Percentiles rank a stretch among this genome's conserved stretches.
Evolutionary conservation across 768 basidiomycete species (phyloP).

Genomic region (Tephrocybe sp.): DNA sequence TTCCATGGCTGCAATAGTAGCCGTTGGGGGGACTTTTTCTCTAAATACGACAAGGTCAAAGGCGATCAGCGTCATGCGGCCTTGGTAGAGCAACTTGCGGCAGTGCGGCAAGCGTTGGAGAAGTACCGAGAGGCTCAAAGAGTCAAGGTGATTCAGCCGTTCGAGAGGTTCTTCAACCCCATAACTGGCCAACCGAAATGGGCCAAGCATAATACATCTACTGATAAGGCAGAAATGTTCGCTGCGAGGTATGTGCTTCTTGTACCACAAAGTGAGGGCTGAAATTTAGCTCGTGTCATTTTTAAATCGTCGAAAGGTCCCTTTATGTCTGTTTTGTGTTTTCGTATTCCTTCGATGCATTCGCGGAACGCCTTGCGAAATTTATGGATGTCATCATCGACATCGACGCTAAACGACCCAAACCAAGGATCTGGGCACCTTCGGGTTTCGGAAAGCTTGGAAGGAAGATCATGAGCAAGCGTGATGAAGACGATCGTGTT

Average conservation of each 20-base stretch:
- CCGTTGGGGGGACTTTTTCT: constrained; percentile 32
- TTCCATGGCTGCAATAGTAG: constrained; percentile 32
- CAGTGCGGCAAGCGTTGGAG: constrained; percentile 24
- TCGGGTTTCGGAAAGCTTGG: constrained; percentile 37
- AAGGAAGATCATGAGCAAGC: constrained; percentile 28
- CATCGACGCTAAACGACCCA: constrained; percentile 32
- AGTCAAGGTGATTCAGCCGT: constrained; percentile 36
- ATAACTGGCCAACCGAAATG: constrained; percentile 25
- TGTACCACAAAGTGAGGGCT: too few species aligned
- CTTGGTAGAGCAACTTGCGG: constrained; percentile 22
- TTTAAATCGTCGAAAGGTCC: constrained; percentile 25
- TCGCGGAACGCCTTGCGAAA: constrained; percentile 31
- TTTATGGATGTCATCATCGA: constrained; percentile 30
- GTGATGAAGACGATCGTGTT: constrained; percentile 21
- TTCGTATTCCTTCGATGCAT: constrained; percentile 38
- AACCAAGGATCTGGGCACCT: constrained; percentile 39
- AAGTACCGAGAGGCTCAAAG: constrained; percentile 34
- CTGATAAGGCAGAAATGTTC: constrained; percentile 29
- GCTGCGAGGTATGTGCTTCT: constrained; percentile 30
- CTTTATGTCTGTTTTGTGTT: constrained; percentile 46
- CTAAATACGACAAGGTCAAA: constrained; percentile 16
- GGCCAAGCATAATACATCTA: constrained; percentile 14
- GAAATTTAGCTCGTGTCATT: not conserved
- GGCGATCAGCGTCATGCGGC: constrained; percentile 23
- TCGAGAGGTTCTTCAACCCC: constrained; percentile 38